Evolutionary conservation across 768 basidiomycete genomes (phyloP), one percentile per base, ranked within the genome.

Genomic region (Hydnomerulius pinastri): DNA sequence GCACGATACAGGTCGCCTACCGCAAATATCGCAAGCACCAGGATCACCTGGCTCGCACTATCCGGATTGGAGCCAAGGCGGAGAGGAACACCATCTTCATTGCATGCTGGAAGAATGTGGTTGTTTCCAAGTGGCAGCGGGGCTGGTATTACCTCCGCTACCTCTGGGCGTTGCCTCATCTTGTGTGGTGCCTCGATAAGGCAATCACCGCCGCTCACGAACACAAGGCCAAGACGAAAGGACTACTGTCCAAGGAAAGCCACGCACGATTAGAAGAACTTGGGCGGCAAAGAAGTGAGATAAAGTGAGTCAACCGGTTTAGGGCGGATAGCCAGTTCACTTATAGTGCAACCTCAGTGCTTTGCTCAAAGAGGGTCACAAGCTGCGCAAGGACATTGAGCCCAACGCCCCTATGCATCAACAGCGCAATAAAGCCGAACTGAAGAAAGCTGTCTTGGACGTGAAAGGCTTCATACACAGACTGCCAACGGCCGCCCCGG

Each of bases 91-190:
- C 48, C 28, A 53, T 63, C 25, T 74, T 67, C 46, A 12, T 11
- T 20, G 52, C 50, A 20, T 73, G 62, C 33, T 42, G 60, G 18
- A 36, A 57, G 38, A 50, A 55, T 38, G 57, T 63, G 18, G 53
- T 50, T 23, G 51, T 35, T 8, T 62, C 70, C 28, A 58, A 55
- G 12, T 68, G 71, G 70, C 46, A 58, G 30, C 33, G 50, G 7
- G 51, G 52, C 9, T 51, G 46, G 32, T 76, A 78, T 56, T 63
- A n/a, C n/a, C n/a, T n/a, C n/a, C n/a, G n/a, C n/a, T n/a, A n/a
- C n/a, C n/a, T n/a, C n/a, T n/a, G n/a, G n/a, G n/a, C n/a, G n/a
- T n/a, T n/a, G n/a, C n/a, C n/a, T n/a, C n/a, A n/a, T n/a, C n/a
- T n/a, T n/a, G n/a, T n/a, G n/a, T n/a, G n/a, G n/a, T n/a, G n/a